Conservation (phyloP, 139 green algal genomes). For the Chlorella sp. region DNA sequence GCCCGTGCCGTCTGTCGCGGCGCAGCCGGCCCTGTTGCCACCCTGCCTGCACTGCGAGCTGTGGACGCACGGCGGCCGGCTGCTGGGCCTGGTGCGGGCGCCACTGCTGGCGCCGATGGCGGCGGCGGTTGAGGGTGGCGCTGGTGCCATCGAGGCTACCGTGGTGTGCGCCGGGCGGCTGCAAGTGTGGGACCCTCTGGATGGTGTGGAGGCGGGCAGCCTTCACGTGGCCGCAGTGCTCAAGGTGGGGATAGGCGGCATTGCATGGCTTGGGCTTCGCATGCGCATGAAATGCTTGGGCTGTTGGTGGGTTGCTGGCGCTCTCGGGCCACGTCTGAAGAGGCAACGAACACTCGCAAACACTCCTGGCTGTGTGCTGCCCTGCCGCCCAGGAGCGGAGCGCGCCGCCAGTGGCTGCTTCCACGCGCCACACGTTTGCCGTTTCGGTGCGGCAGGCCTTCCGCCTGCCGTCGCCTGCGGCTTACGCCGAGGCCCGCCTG, state of each 20-base stretch:
- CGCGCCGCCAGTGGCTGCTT: background rate
- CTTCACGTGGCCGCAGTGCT: background rate
- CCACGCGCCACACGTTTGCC: background rate
- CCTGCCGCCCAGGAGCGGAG: background rate
- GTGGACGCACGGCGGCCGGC: background rate
- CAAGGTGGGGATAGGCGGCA: background rate
- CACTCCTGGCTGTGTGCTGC: background rate
- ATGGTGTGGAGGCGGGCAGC: background rate
- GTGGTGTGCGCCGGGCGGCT: background rate
- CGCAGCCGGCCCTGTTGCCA: background rate
- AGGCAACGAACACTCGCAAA: background rate
- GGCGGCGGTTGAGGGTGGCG: background rate
- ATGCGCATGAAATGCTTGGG: background rate
- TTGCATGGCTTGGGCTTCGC: background rate
- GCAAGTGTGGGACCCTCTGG: background rate
- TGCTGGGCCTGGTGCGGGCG: background rate
- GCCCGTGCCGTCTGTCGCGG: background rate
- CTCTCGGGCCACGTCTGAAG: background rate
- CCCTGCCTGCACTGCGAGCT: background rate
- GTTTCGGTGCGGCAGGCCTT: background rate
- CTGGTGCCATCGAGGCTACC: background rate
- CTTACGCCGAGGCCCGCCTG: background rate
- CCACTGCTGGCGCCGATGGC: background rate
- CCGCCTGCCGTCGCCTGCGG: background rate
- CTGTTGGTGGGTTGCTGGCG: background rate